These are phyloP conservation scores for Diplogelasinospora grovesii DNA, from an alignment of 495 filamentous ascomycete species.

Conservation along the genomic window DNA sequence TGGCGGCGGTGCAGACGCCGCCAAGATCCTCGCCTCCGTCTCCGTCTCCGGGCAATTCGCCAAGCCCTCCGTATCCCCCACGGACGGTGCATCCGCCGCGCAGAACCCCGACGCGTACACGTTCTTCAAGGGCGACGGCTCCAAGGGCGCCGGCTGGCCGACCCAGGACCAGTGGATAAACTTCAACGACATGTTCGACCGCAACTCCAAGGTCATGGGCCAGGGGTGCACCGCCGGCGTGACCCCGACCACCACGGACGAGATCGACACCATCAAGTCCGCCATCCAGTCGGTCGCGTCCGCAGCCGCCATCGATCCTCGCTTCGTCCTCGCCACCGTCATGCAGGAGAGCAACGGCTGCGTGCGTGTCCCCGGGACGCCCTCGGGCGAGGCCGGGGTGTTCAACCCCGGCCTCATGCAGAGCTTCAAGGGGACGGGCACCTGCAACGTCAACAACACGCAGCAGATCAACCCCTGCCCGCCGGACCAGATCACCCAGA, in stretches of 20 bases:
- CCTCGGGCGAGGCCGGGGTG: not conserved
- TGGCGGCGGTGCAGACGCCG: too few relatives aligned
- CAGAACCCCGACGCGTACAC: not conserved
- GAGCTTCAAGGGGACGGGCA: not conserved
- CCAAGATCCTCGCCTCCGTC: too few relatives aligned
- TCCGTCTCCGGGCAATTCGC: not conserved
- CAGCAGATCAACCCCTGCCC: not conserved
- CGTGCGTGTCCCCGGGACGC: not conserved
- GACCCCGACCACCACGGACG: not conserved
- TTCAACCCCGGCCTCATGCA: slow-evolving; percentile 3
- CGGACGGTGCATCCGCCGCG: not conserved
- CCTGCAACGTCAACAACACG: not conserved
- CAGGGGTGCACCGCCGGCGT: not conserved
- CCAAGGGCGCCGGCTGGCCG: not conserved
- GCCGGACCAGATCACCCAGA: not conserved
- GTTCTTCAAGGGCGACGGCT: slow-evolving; percentile 2
- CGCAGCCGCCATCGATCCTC: not conserved
- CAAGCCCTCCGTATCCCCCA: not conserved
- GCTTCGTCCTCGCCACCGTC: slow-evolving; percentile 1
- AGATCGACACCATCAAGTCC: not conserved
- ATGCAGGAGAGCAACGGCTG: slow-evolving; percentile 1
- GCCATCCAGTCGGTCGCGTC: not conserved
- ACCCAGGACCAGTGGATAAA: slow-evolving; percentile 1
- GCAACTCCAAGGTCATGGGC: not conserved
- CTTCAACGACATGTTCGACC: slow-evolving; percentile 2